Percentiles rank a stretch among this genome's conserved stretches.
Evolutionary conservation across 306 rosid genomes (phyloP).

Genomic region (Malus domestica): ASM211411v1 NC_041803.1:15255001-15255500

Average conservation of each 20-base stretch:
- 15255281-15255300: no score
- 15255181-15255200: constrained; percentile 93
- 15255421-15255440: background rate
- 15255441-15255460: background rate
- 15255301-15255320: no score
- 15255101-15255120: constrained; percentile 74
- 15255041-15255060: background rate
- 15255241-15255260: background rate
- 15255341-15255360: no score
- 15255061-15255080: constrained; percentile 60
- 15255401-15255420: background rate
- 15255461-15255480: background rate
- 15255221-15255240: background rate
- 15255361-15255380: background rate
- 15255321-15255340: no score
- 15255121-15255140: constrained; percentile 52
- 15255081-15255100: constrained; percentile 18
- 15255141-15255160: constrained; percentile 63
- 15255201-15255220: constrained; percentile 37
- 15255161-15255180: constrained; percentile 89
- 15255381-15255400: background rate
- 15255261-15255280: background rate
- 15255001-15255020: background rate
- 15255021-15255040: background rate
- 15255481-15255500: background rate